A percentile compares a stretch with the other conserved stretches of the same genome.
phyloP scores from a whole-genome alignment of 805 yeast genomes.

The Komagataella ulmi region DNA sequence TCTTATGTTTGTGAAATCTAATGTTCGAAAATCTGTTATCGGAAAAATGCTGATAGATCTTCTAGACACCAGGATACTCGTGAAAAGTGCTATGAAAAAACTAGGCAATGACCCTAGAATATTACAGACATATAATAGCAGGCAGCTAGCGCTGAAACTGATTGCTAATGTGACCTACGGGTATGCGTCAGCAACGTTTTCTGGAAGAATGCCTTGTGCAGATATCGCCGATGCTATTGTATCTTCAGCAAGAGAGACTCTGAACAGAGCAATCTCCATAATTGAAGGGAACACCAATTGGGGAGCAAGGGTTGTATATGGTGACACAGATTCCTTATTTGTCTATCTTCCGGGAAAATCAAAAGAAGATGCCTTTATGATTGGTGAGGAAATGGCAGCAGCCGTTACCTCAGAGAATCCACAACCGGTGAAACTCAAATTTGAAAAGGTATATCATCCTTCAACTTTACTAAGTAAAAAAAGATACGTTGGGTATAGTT shows the following conservation, averaged over 20 bases:
- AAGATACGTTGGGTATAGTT: constrained; percentile 81
- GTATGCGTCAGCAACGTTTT: constrained; percentile 85
- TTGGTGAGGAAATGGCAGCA: constrained; percentile 62
- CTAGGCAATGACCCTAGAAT: constrained; percentile 32
- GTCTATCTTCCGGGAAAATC: constrained; percentile 80
- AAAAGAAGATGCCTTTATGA: constrained; percentile 58
- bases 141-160: constrained; percentile 79
- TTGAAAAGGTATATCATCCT: constrained; percentile 90
- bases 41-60: constrained; percentile 81
- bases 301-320: constrained; percentile 92
- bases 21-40: constrained; percentile 55
- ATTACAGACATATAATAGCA: constrained; percentile 47
- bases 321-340: constrained; percentile 92
- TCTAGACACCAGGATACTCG: constrained; percentile 64
- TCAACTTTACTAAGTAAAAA: constrained; percentile 75
- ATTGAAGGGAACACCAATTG: constrained; percentile 50
- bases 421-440: constrained; percentile 68
- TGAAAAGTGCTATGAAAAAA: constrained; percentile 60
- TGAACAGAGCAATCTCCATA: constrained; percentile 52
- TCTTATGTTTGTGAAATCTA: constrained; percentile 53
- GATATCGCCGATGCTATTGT: constrained; percentile 94
- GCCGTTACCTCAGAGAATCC: constrained; percentile 57
- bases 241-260: constrained; percentile 76
- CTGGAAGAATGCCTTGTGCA: constrained; percentile 95
- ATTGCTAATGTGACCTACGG: constrained; percentile 96